Base-by-base conservation (phyloP, 805 yeast species). In the Ogataea saltuana region DNA sequence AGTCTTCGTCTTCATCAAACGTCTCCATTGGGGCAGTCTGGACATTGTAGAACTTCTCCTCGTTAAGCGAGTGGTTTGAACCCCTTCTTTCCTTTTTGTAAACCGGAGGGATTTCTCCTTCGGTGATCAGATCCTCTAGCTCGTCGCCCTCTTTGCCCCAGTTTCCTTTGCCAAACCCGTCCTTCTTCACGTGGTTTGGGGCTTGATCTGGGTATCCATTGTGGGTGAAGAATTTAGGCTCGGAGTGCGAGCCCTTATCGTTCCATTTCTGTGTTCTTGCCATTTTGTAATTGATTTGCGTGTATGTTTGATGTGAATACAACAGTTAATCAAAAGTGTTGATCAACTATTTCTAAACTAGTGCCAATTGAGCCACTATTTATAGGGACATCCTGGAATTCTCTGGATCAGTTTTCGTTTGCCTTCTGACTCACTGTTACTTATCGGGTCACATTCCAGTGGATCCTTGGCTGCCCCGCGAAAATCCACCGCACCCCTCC, bases 141-240 rank as follows among this genome's bases (percentile, higher is more conserved):
- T 88, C 96, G 54, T 86, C 95, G 22, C 89, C 91, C 7, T 80
- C 75, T 46, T 72, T 69, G 33, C 97, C 97, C 96, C 96, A 88
- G 59, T 88, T 88, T 52, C 82, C 83, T 55, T 80, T 81, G 35
- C 97, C 97, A 25, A 83, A 84, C 38, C 97, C 97, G 45, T 75
- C 75, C 62, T 86, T 88, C 76, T 88, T 88, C 44, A 85, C 78
- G 56, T 80, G 78, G 59, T 80, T 81, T 42, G 96, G 96, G 49
- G 83, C 80, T 41, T 79, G 74, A 55, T 84, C 81, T 48, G 64
- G 64, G 58, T 75, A 75, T 15, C 95, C 95, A 56, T 78, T 76
- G 61, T 84, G 90, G 44, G 90, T 83, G 64, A 88, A 89, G 78
- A 78, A 88, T 60, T 78, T 81, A 65, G 83, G 88, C 58, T 80